Percentiles rank a stretch among this genome's conserved stretches.
Evolutionary conservation across 495 filamentous ascomycete species (phyloP).

Genomic region (Penicillium egyptiacum): DNA sequence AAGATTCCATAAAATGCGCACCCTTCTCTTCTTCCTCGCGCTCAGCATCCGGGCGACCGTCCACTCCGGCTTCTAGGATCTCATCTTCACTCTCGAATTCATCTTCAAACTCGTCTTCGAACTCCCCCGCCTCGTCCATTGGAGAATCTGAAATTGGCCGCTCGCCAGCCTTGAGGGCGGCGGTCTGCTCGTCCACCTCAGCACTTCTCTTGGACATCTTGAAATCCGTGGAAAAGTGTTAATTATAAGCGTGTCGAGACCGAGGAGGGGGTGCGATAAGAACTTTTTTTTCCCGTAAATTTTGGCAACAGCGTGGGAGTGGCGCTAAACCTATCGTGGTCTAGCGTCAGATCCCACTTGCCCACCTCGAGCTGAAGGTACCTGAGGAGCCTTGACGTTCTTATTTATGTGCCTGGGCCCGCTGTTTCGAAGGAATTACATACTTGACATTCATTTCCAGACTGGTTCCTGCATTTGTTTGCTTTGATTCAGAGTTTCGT

Average conservation of each 20-base stretch:
- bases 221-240: slow-evolving; percentile 8
- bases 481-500: not conserved
- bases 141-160: slow-evolving; percentile 53
- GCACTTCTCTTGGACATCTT: slow-evolving; percentile 71
- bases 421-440: not conserved
- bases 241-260: slow-evolving; percentile 12
- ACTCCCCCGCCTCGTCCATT: slow-evolving; percentile 74
- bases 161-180: slow-evolving; percentile 69
- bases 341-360: slow-evolving; percentile 39
- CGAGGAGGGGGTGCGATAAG: slow-evolving; percentile 29
- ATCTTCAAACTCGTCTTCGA: slow-evolving; percentile 95
- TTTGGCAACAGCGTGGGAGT: slow-evolving; percentile 27
- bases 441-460: slow-evolving; percentile 8
- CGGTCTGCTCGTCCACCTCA: slow-evolving; percentile 53
- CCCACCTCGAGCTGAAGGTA: slow-evolving; percentile 30
- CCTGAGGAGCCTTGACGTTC: slow-evolving; percentile 4
- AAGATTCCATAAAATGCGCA: slow-evolving; percentile 31
- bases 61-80: slow-evolving; percentile 89
- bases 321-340: slow-evolving; percentile 43
- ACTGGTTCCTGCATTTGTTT: slow-evolving; percentile 6
- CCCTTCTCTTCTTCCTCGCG: slow-evolving; percentile 80
- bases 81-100: slow-evolving; percentile 98
- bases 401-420: slow-evolving; percentile 6
- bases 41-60: slow-evolving; percentile 90
- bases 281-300: slow-evolving; percentile 36